phyloP scores from a whole-genome alignment of 208 protist genomes.

The Phytomonas sp. region DNA sequence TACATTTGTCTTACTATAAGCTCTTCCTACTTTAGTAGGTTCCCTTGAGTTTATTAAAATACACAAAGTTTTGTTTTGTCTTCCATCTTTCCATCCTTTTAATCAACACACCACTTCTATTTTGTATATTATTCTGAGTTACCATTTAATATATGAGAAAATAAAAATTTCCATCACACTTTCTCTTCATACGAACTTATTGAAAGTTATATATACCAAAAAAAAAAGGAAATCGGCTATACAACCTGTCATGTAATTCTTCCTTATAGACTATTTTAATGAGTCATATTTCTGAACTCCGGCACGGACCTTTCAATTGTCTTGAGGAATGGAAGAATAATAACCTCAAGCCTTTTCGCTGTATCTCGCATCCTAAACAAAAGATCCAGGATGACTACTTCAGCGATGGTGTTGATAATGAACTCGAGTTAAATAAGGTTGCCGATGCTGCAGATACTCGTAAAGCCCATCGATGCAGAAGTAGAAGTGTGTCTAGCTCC shows the following conservation, averaged over 20 bases:
- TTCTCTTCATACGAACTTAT: too few species aligned
- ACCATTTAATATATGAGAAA: neutral
- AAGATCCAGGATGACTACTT: neutral
- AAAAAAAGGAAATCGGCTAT: neutral
- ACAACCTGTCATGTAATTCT: neutral
- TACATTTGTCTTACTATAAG: neutral
- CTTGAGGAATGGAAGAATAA: neutral
- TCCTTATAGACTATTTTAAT: neutral
- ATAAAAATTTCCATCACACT: neutral
- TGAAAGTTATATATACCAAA: too few species aligned
- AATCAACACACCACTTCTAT: neutral
- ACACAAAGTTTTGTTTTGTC: neutral
- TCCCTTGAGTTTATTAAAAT: neutral
- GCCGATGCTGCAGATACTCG: neutral
- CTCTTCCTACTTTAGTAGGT: neutral
- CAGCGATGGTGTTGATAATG: neutral
- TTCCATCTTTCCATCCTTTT: neutral
- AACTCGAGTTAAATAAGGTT: neutral
- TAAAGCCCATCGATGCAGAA: neutral
- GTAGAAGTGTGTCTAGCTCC: neutral
- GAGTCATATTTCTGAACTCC: neutral
- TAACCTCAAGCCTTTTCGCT: neutral
- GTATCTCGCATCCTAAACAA: neutral
- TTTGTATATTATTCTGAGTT: neutral
- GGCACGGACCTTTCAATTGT: neutral